A percentile compares a stretch with the other conserved stretches of the same genome.
phyloP scores from a whole-genome alignment of 495 filamentous ascomycete genomes.

The Lophiostoma macrostomum region DNA sequence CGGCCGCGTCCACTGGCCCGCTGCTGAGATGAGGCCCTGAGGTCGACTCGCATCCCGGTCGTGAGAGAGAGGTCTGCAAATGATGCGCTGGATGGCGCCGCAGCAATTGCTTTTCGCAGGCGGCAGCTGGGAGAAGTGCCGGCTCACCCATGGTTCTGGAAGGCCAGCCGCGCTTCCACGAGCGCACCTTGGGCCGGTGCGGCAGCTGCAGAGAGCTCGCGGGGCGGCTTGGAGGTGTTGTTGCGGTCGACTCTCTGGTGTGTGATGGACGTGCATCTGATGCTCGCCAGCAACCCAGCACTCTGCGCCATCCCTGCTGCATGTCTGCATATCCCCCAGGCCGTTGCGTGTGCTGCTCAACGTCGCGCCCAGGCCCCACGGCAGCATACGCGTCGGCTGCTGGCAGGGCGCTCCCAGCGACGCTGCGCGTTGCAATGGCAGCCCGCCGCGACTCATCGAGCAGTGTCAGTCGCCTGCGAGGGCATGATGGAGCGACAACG shows the following conservation, averaged over 20 bases:
- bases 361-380: neutral
- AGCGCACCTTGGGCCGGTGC: neutral
- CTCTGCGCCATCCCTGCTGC: neutral
- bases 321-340: neutral
- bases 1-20: too few species aligned
- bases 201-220: neutral
- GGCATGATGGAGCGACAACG: neutral
- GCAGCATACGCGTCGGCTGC: too few species aligned
- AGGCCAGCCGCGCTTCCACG: neutral
- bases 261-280: slow-evolving; percentile 19
- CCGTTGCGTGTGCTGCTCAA: neutral
- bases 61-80: too few species aligned
- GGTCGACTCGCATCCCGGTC: too few species aligned
- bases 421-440: neutral
- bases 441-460: neutral
- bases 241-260: neutral
- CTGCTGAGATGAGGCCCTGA: too few species aligned
- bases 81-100: too few species aligned
- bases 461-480: neutral
- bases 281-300: neutral
- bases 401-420: neutral
- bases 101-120: too few species aligned
- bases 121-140: too few species aligned
- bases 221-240: neutral
- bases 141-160: too few species aligned